Conservation (phyloP, 768 basidiomycete genomes). For the Trichaptum fuscoviolaceum region DNA sequence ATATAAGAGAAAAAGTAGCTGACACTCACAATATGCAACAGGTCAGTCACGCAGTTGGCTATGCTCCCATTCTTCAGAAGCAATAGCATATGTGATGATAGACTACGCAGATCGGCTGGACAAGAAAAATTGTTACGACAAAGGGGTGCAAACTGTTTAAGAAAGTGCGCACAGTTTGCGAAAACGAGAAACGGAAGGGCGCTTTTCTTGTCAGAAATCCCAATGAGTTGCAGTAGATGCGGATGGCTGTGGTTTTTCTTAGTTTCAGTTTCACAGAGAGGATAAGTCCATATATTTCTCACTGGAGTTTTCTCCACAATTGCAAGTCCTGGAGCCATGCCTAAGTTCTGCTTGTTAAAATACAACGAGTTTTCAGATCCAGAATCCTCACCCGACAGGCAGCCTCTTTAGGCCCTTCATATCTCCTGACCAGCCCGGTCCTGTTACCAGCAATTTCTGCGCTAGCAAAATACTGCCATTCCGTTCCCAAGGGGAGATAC, state of each 20-base stretch:
- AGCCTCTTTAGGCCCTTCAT: neutral
- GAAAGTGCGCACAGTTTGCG: neutral
- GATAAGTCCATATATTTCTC: neutral
- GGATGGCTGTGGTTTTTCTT: neutral
- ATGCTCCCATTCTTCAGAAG: neutral
- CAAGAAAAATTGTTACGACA: neutral
- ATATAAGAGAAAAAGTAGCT: neutral
- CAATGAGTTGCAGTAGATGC: neutral
- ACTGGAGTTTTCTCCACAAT: neutral
- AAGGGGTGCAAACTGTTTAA: neutral
- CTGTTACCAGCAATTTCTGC: neutral
- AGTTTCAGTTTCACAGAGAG: neutral
- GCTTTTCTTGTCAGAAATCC: neutral
- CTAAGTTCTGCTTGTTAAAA: neutral
- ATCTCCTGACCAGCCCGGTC: neutral
- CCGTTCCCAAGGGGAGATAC: neutral
- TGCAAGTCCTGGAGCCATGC: neutral
- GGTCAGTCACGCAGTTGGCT: neutral
- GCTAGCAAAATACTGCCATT: neutral
- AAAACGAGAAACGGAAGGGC: neutral
- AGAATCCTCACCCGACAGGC: neutral
- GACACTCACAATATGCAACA: neutral
- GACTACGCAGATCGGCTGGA: neutral
- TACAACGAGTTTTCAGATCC: neutral
- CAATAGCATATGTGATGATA: neutral